These are phyloP conservation scores for Mortierella sp. DNA, from an alignment of 371 early-diverging fungal genomes.

Conservation along the genomic window DNA sequence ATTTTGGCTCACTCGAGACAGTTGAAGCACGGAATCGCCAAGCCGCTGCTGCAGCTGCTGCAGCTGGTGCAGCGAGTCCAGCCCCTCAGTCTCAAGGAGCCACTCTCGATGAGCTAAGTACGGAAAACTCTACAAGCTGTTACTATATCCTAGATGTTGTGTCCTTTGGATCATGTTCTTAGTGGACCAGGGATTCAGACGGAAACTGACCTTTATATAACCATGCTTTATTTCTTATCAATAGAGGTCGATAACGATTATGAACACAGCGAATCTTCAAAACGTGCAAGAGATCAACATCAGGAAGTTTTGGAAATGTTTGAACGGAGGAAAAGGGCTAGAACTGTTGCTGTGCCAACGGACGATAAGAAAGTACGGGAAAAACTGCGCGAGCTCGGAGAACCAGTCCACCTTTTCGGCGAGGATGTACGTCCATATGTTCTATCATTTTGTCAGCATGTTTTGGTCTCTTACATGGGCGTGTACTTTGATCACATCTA, in stretches of 20 bases:
- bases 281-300: slow-evolving; percentile 73
- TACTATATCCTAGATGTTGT: no score
- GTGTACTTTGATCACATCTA: no score
- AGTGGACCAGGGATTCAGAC: no score
- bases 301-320: slow-evolving; percentile 84
- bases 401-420: slow-evolving; percentile 93
- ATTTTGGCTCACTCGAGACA: slow-evolving; percentile 49
- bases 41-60: slow-evolving; percentile 21
- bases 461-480: no score
- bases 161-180: no score
- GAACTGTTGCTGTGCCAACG: slow-evolving; percentile 90
- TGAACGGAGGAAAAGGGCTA: slow-evolving; percentile 84
- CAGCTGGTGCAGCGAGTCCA: slow-evolving; percentile 5
- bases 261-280: slow-evolving; percentile 60
- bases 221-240: background rate
- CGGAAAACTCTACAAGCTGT: no score
- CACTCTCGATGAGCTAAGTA: slow-evolving; percentile 37
- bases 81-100: slow-evolving; percentile 16
- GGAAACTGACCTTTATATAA: background rate
- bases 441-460: no score
- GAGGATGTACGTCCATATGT: slow-evolving; percentile 90
- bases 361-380: slow-evolving; percentile 86
- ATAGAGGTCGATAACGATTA: slow-evolving; percentile 39
- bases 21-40: slow-evolving; percentile 50
- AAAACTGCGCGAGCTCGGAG: slow-evolving; percentile 79